A percentile compares a stretch with the other conserved stretches of the same genome.
These are phyloP conservation scores for Boletus rubropictus DNA, from an alignment of 768 basidiomycete genomes.

Conservation along the genomic window DNA sequence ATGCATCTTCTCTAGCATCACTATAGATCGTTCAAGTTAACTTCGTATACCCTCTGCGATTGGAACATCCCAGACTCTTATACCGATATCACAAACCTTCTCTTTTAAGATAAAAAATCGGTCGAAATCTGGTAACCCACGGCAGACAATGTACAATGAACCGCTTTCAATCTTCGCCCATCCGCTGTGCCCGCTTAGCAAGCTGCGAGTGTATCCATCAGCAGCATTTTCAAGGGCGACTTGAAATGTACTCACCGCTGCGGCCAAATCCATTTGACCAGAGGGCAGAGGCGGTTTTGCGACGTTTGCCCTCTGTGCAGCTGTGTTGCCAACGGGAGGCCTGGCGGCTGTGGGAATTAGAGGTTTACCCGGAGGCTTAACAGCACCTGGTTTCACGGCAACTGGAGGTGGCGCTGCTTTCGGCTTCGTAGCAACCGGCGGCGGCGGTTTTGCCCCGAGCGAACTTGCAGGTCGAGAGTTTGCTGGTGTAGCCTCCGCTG, in stretches of 20 bases:
- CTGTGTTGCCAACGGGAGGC: slow-evolving; percentile 35
- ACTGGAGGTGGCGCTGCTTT: slow-evolving; percentile 56
- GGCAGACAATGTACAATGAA: background rate
- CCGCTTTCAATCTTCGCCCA: slow-evolving; percentile 39
- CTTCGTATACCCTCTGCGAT: slow-evolving; percentile 24
- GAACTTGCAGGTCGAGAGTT: slow-evolving; percentile 50
- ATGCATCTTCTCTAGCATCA: slow-evolving; percentile 13
- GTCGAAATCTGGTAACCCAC: slow-evolving; percentile 2
- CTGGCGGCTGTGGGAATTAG: slow-evolving; percentile 54
- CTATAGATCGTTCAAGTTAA: slow-evolving; percentile 22
- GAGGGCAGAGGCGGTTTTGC: slow-evolving; percentile 42
- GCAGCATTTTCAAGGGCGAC: background rate
- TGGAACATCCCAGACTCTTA: slow-evolving; percentile 11
- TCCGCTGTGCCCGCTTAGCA: slow-evolving; percentile 70
- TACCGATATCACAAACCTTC: slow-evolving; percentile 10
- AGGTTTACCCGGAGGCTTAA: slow-evolving; percentile 53
- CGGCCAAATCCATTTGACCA: slow-evolving; percentile 76
- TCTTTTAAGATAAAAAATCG: slow-evolving; percentile 12
- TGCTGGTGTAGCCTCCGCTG: slow-evolving; percentile 35
- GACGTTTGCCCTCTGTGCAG: slow-evolving; percentile 34
- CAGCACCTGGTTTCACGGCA: slow-evolving; percentile 46
- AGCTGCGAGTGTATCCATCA: slow-evolving; percentile 40
- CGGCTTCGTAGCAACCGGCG: slow-evolving; percentile 60
- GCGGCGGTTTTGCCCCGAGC: slow-evolving; percentile 46
- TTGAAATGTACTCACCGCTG: slow-evolving; percentile 50